Evolutionary conservation across 164 flowering plant species (phyloP), one percentile per base, ranked within the genome.

Genomic region (Magnolia kwangsiensis): DNA sequence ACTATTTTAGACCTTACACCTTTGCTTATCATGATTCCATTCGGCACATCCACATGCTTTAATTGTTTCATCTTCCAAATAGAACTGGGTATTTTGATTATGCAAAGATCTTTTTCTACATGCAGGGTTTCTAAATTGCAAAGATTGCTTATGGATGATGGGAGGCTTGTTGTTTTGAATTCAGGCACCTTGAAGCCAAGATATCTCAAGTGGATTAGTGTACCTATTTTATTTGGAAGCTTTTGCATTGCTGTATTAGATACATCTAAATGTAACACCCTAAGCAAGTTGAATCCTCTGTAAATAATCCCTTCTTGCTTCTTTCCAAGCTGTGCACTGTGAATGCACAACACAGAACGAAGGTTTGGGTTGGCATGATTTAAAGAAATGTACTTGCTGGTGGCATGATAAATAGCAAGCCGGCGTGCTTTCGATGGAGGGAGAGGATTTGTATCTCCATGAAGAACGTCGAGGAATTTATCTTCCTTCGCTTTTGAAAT

Each of bases 141-240:
- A 4, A 0, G 61, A 55, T 16, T 11, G 13, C 61, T 55, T 55
- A 55, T 55, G 13, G 61, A 55, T 0, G 61, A 55, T 63, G 1
- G 61, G 16, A 55, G 18, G 61, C 61, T 37, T 37, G 45, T 37
- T 37, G 45, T 11, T 55, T 1, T 10, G 1, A 13, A 50, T 20
- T 23, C 63, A 55, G 16, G 13, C 61, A 11, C 10, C 61, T 16
- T 55, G 18, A 11, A 55, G 16, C 61, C 61, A 49, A 83, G 51
- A 75, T 79, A 83, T 75, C 78, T 78, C 73, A 86, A 77, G 24
- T 79, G 83, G 37, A 79, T 18, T 1, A 86, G 79, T 2, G 67
- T 66, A 4, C 82, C 84, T 2, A 84, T 45, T 69, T 74, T 71
- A 0, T 20, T 24, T 0, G 81, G 75, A 1, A 82, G 24, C 5